These are phyloP conservation scores for Wickerhamomyces chaumierensis DNA, from an alignment of 805 yeast species.

Conservation along the genomic window DNA sequence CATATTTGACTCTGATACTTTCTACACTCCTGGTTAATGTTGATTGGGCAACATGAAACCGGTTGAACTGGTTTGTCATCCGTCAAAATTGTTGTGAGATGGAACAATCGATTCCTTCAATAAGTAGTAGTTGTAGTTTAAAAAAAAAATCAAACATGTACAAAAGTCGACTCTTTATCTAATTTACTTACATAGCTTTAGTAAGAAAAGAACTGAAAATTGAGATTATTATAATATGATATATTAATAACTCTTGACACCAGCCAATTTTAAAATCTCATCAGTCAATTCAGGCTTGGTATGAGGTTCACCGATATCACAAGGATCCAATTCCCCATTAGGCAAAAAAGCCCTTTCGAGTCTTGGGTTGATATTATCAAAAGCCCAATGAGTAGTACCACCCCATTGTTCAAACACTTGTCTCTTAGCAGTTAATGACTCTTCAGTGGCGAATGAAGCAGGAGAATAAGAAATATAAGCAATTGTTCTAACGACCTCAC, in stretches of 20 bases:
- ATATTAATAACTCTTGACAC: slow-evolving; percentile 11
- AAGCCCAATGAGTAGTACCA: slow-evolving; percentile 25
- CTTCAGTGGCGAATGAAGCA: slow-evolving; percentile 22
- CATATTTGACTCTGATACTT: too few species aligned
- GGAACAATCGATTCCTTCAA: too few species aligned
- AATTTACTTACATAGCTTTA: too few species aligned
- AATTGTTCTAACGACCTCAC: slow-evolving; percentile 19
- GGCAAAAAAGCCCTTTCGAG: slow-evolving; percentile 5
- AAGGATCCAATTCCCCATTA: slow-evolving; percentile 17
- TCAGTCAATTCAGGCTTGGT: slow-evolving; percentile 18
- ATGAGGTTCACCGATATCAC: slow-evolving; percentile 16
- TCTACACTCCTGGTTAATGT: too few species aligned
- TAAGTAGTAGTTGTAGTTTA: too few species aligned
- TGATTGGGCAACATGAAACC: too few species aligned
- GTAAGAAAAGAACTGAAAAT: neutral
- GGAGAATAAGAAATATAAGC: slow-evolving; percentile 22
- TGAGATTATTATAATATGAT: too few species aligned
- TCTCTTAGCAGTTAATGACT: slow-evolving; percentile 13
- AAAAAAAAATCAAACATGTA: too few species aligned
- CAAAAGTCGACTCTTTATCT: too few species aligned
- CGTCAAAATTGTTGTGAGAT: too few species aligned
- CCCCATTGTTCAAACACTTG: slow-evolving; percentile 16
- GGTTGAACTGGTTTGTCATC: too few species aligned
- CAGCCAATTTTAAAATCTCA: slow-evolving; percentile 19
- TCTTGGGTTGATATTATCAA: slow-evolving; percentile 16